Evolutionary conservation across 805 yeast genomes (phyloP).

Genomic region (Starmerella vitae): DNA sequence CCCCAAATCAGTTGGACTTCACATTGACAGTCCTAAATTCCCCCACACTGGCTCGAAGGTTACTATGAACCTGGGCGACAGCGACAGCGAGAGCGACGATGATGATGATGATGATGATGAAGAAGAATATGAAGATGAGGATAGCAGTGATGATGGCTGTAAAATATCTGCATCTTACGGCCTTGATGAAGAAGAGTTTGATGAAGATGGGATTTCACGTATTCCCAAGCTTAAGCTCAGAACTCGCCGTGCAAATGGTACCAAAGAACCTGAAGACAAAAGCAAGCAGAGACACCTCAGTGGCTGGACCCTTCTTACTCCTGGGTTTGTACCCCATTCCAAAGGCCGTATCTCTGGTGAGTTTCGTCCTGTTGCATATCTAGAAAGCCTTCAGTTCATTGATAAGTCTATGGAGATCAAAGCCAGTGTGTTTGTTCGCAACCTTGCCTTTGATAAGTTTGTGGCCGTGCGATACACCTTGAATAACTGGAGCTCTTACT

Average conservation of each 20-base stretch:
- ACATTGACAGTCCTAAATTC: slow-evolving; percentile 1
- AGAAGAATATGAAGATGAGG: slow-evolving; percentile 6
- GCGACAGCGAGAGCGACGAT: slow-evolving; percentile 13
- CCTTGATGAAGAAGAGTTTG: neutral
- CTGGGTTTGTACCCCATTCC: slow-evolving; percentile 16
- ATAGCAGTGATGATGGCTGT: neutral
- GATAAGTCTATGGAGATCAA: slow-evolving; percentile 43
- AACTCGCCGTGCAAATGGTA: neutral
- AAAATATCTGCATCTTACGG: neutral
- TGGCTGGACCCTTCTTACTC: slow-evolving; percentile 15
- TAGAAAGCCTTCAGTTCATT: slow-evolving; percentile 51
- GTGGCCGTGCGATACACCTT: slow-evolving; percentile 62
- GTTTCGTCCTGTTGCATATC: slow-evolving; percentile 35
- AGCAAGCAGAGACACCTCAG: neutral
- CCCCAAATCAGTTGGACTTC: slow-evolving; percentile 48
- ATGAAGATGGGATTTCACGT: neutral
- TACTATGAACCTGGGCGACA: slow-evolving; percentile 41
- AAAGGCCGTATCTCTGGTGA: slow-evolving; percentile 13
- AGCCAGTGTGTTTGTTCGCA: slow-evolving; percentile 71
- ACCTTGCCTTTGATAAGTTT: slow-evolving; percentile 52
- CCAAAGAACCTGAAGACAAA: neutral
- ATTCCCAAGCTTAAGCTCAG: neutral
- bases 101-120: slow-evolving; percentile 18
- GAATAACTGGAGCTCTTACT: slow-evolving; percentile 65
- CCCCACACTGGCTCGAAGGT: slow-evolving; percentile 29